These are phyloP conservation scores for Penicillium crystallinum DNA, from an alignment of 495 filamentous ascomycete species.

Conservation along the genomic window DNA sequence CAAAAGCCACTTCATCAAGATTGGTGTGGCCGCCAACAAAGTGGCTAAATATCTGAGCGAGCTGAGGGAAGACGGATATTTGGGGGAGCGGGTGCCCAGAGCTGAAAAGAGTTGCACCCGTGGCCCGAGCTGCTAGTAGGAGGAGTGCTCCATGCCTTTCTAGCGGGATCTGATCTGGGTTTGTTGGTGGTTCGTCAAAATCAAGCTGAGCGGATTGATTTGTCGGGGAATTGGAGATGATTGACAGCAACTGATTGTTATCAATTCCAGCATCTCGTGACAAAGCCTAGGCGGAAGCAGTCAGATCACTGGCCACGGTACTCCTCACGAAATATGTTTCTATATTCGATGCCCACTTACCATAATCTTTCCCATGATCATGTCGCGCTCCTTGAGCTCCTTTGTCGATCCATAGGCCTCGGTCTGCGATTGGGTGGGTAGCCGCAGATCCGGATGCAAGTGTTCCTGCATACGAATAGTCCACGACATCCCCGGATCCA, in stretches of 20 bases:
- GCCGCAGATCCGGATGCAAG: constrained; percentile 47
- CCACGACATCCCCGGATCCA: constrained; percentile 66
- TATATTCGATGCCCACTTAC: constrained; percentile 41
- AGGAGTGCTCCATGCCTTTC: constrained; percentile 66
- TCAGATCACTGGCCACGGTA: no score
- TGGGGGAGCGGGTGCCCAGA: constrained; percentile 22
- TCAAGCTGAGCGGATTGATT: constrained; percentile 37
- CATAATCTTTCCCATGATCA: constrained; percentile 70
- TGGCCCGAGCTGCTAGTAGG: constrained; percentile 50
- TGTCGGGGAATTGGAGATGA: constrained; percentile 29
- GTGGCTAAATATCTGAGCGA: constrained; percentile 52
- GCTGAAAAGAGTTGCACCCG: constrained; percentile 32
- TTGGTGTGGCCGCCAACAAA: constrained; percentile 51
- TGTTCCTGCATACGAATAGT: constrained; percentile 71
- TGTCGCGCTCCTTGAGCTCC: constrained; percentile 57
- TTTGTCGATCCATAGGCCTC: constrained; percentile 60
- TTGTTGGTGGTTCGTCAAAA: constrained; percentile 40
- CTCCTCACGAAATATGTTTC: background rate
- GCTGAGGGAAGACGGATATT: constrained; percentile 60
- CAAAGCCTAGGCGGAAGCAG: constrained; percentile 51
- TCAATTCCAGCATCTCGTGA: constrained; percentile 62
- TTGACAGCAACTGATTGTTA: constrained; percentile 46
- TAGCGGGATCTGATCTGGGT: constrained; percentile 62
- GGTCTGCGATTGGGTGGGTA: constrained; percentile 48
- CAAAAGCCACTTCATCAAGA: constrained; percentile 37